Percentiles rank a stretch among this genome's conserved stretches.
Conservation (phyloP, 2,329 filamentous ascomycete genomes). For the Pseudogymnoascus sp. region DNA sequence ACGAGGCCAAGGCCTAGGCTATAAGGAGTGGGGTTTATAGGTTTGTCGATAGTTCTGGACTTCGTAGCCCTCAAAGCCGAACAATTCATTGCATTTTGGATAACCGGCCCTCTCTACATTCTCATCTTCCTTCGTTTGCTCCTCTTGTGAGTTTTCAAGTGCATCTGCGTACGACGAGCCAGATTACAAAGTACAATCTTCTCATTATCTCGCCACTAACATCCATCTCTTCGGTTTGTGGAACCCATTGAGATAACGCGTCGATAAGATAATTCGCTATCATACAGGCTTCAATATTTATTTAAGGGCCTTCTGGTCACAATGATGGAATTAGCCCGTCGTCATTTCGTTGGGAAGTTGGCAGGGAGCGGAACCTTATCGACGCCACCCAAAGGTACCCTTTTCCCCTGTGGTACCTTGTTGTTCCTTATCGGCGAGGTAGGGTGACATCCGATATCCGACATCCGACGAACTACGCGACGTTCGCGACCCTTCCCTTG, state of each 20-base stretch:
- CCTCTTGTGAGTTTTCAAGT: background rate
- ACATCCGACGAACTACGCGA: background rate
- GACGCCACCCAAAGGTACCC: background rate
- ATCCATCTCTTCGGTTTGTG: background rate
- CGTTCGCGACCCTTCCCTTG: background rate
- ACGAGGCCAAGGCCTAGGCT: background rate
- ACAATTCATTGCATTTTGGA: background rate
- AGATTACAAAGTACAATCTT: background rate
- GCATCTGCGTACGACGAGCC: background rate
- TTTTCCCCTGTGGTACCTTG: background rate
- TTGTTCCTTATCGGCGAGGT: background rate
- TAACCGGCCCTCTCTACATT: background rate
- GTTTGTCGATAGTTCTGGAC: background rate
- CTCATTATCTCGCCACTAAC: background rate
- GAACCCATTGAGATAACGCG: background rate
- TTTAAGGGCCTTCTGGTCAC: background rate
- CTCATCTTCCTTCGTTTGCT: background rate
- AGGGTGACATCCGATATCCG: slow-evolving; percentile 1
- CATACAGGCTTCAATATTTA: background rate
- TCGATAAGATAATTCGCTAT: background rate
- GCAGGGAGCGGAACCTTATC: background rate
- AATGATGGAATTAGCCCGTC: background rate
- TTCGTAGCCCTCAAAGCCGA: background rate
- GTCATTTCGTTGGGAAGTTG: background rate
- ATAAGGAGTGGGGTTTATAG: background rate